Evolutionary conservation across 2,329 filamentous ascomycete genomes (phyloP), one percentile per base, ranked within the genome.

Genomic region (Diaporthe velutina): DNA sequence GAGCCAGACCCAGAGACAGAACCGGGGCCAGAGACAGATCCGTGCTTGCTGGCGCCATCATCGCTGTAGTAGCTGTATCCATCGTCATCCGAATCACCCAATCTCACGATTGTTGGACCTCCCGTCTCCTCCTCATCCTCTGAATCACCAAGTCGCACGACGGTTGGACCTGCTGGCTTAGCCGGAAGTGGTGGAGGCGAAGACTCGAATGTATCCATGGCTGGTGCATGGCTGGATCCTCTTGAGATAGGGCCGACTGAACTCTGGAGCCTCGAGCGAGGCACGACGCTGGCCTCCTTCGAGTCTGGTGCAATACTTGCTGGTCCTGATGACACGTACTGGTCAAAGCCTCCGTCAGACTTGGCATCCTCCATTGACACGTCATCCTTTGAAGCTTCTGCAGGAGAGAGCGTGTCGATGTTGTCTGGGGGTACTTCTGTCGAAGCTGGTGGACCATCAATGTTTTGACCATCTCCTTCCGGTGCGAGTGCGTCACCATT

Each of bases 81-180:
- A 1, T 78, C 78, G 12, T 80, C 80, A 17, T 78, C 70, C 10
- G 68, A 79, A 3, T 79, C 79, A 12, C 79, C 76, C 45, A 84
- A 77, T 33, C 83, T 78, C 33, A 85, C 82, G 9, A 84, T 75
- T 0, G 83, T 84, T 15, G 80, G 81, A 15, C 80, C 80, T 25
- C 78, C 35, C 19, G 77, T 38, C 17, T 78, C 77, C 30, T 80
- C 79, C 3, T 79, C 78, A 15, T 79, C 80, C 13, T 79, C 70
- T 6, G 74, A 79, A 4, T 79, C 79, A 13, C 79, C 76, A 38
- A 84, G 78, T 30, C 83, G 77, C 30, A 85, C 82, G 13, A 84
- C 76, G 0, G 83, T 84, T 13, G 80, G 81, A 15, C 80, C 80
- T 22, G 78, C 50, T 13, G 77, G 77, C 60, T 73, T 75, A 13